A percentile compares a stretch with the other conserved stretches of the same genome.
Conservation (phyloP, 1,284 basidiomycete species). For the Moesziomyces aphidis region DNA sequence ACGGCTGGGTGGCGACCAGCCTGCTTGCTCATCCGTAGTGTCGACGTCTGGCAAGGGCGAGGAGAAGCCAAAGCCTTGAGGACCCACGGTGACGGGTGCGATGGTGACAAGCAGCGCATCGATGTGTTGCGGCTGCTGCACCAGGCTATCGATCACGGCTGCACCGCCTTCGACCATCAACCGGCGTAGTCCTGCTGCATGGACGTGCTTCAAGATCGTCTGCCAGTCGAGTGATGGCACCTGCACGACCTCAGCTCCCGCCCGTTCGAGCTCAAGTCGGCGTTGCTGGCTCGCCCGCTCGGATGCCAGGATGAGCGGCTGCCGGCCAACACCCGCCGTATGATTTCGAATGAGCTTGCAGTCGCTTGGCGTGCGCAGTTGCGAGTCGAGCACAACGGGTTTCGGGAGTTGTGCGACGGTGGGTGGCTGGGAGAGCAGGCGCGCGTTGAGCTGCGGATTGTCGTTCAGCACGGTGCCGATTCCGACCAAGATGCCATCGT, state of each 20-base stretch:
- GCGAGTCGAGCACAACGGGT: conserved; percentile 85
- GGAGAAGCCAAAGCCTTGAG: conserved; percentile 23
- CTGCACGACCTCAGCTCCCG: conserved; percentile 68
- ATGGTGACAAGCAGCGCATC: conserved; percentile 44
- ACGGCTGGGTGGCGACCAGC: conserved; percentile 7
- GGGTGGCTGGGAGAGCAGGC: conserved; percentile 31
- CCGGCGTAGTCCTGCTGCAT: conserved; percentile 73
- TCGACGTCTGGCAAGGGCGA: conserved; percentile 13
- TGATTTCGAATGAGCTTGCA: conserved; percentile 83
- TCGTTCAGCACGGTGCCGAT: conserved; percentile 91
- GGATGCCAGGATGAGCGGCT: conserved; percentile 79
- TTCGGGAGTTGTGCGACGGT: conserved; percentile 73
- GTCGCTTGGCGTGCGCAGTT: conserved; percentile 75
- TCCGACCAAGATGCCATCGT: conserved; percentile 92
- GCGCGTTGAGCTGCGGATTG: conserved; percentile 86
- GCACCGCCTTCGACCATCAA: conserved; percentile 98
- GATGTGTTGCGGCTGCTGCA: conserved; percentile 30
- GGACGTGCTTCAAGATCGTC: conserved; percentile 33
- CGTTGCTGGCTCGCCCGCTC: conserved; percentile 45
- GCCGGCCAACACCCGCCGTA: conserved; percentile 73
- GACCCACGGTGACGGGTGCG: conserved; percentile 22
- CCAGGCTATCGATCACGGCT: conserved; percentile 80
- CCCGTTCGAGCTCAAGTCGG: conserved; percentile 61
- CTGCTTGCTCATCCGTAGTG: background rate
- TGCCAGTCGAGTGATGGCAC: conserved; percentile 32